These are phyloP conservation scores for Mycena latifolia DNA, from an alignment of 768 basidiomycete species.

Conservation along the genomic window DNA sequence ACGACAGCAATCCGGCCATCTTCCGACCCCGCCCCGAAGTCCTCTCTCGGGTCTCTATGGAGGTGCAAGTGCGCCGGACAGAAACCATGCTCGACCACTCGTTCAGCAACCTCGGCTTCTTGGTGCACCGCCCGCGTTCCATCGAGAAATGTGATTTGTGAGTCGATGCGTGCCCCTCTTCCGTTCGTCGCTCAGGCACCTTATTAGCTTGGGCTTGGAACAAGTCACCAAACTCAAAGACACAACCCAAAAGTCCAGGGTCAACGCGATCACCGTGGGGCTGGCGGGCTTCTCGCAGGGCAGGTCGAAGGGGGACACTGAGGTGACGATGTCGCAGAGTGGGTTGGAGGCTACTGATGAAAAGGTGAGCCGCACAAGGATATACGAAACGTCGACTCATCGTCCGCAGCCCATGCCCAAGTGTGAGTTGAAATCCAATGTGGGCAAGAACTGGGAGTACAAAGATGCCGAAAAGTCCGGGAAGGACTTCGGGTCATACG, in stretches of 20 bases:
- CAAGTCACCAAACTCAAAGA: neutral
- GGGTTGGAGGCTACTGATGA: neutral
- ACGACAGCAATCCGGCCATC: neutral
- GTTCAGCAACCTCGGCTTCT: conserved; percentile 8
- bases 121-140: conserved; percentile 2
- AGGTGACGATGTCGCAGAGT: neutral
- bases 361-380: neutral
- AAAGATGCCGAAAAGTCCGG: neutral
- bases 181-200: too few species aligned
- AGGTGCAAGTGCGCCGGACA: neutral
- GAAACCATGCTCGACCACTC: conserved; percentile 11
- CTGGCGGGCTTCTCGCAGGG: neutral
- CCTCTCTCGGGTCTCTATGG: neutral
- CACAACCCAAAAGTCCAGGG: neutral
- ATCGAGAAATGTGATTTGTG: conserved; percentile 7
- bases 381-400: neutral
- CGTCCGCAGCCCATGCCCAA: neutral
- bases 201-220: neutral
- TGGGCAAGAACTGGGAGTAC: neutral
- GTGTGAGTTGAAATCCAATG: neutral
- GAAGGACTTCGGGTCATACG: neutral
- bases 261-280: neutral
- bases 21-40: neutral
- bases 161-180: neutral
- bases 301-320: neutral